Evolutionary conservation across 768 basidiomycete genomes (phyloP).

Genomic region (Neoboletus brunneissimus): DNA sequence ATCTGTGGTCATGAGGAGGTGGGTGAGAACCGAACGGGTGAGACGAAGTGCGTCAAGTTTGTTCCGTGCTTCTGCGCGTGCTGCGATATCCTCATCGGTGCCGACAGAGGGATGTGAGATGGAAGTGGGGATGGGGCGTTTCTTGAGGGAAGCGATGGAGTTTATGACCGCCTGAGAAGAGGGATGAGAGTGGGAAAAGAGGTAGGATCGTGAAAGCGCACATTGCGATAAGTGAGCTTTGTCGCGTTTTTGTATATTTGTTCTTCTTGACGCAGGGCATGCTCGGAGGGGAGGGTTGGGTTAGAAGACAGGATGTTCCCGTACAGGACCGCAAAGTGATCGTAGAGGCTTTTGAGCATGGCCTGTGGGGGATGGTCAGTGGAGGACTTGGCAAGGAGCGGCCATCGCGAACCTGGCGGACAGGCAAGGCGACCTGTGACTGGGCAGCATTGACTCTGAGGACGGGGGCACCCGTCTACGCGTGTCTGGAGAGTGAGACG

Average conservation of each 20-base stretch:
- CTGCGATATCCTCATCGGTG: constrained; percentile 61
- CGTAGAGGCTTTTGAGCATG: constrained; percentile 72
- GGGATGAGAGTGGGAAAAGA: constrained; percentile 11
- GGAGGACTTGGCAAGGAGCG: too few species aligned
- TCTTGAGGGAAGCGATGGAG: constrained; percentile 51
- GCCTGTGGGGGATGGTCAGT: constrained; percentile 39
- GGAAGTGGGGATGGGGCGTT: constrained; percentile 52
- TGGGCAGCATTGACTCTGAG: constrained; percentile 64
- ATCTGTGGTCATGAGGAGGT: constrained; percentile 55
- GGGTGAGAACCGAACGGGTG: constrained; percentile 50
- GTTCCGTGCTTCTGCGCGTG: constrained; percentile 54
- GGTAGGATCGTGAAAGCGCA: constrained; percentile 32
- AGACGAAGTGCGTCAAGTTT: constrained; percentile 52
- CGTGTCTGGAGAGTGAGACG: not conserved
- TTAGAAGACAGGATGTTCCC: constrained; percentile 48
- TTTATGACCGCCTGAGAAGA: constrained; percentile 47
- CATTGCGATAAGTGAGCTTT: constrained; percentile 82
- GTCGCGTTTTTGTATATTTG: constrained; percentile 73
- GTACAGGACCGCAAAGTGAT: constrained; percentile 73
- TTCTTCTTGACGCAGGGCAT: constrained; percentile 79
- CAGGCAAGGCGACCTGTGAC: constrained; percentile 69
- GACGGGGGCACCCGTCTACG: constrained; percentile 59
- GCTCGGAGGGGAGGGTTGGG: constrained; percentile 66
- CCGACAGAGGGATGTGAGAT: constrained; percentile 72
- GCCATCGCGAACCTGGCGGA: constrained; percentile 57